phyloP scores from a whole-genome alignment of 2,329 filamentous ascomycete genomes.

The Emydomyces testavorans region DNA sequence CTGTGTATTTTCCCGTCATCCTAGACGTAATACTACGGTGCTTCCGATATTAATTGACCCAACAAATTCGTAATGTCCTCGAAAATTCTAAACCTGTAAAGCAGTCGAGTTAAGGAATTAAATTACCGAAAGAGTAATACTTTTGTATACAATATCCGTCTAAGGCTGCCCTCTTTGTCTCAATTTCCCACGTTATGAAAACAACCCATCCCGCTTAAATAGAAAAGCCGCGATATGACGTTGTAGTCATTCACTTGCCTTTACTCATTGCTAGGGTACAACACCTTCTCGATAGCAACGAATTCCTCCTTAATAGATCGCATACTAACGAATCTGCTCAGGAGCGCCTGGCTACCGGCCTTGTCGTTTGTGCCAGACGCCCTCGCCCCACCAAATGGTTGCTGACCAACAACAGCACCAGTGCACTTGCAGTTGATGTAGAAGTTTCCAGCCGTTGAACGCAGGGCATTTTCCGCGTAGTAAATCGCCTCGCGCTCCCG shows the following conservation, averaged over 20 bases:
- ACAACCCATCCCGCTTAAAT: background rate
- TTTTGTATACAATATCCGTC: background rate
- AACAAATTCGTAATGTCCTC: too few relatives aligned
- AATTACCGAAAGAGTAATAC: too few relatives aligned
- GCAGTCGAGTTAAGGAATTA: too few relatives aligned
- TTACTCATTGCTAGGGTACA: constrained; percentile 59
- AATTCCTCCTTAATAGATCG: constrained; percentile 69
- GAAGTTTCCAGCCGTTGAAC: constrained; percentile 33
- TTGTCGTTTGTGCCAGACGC: constrained; percentile 64
- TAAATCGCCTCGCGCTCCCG: constrained; percentile 29
- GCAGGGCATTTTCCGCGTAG: constrained; percentile 29
- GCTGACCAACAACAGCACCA: constrained; percentile 60
- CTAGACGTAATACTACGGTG: background rate
- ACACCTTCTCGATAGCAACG: constrained; percentile 48
- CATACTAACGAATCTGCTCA: constrained; percentile 55
- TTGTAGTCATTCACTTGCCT: background rate
- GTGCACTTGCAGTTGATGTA: constrained; percentile 45
- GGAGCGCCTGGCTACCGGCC: constrained; percentile 53
- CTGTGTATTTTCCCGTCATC: background rate
- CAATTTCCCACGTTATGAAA: background rate
- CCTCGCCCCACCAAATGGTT: constrained; percentile 58
- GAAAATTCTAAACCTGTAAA: too few relatives aligned
- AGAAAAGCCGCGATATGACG: too few relatives aligned
- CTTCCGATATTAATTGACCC: too few relatives aligned
- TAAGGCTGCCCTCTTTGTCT: background rate